Percentiles rank a stretch among this genome's conserved stretches.
Evolutionary conservation across 1,284 basidiomycete genomes (phyloP).

Genomic region (Sporisorium reilianum): DNA sequence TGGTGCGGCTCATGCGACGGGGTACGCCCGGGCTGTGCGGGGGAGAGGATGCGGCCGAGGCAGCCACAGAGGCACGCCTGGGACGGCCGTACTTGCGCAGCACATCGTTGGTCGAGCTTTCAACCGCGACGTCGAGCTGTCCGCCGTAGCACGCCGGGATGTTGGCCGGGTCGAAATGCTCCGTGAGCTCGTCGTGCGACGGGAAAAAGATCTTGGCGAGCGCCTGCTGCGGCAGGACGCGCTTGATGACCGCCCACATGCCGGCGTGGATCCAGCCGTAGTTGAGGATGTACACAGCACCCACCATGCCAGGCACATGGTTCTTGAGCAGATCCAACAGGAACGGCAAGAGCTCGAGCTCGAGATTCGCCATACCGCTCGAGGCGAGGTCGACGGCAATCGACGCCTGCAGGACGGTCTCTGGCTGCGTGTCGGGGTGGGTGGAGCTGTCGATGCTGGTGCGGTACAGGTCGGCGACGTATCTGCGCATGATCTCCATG

Average conservation of each 20-base stretch:
- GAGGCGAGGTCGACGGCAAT: slow-evolving; percentile 57
- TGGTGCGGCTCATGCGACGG: slow-evolving; percentile 37
- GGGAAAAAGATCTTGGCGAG: slow-evolving; percentile 81
- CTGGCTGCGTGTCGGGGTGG: slow-evolving; percentile 6
- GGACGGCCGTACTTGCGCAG: slow-evolving; percentile 55
- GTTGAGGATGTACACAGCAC: slow-evolving; percentile 80
- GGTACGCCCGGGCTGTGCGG: slow-evolving; percentile 15
- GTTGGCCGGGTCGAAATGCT: slow-evolving; percentile 74
- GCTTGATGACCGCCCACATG: slow-evolving; percentile 81
- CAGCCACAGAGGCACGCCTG: slow-evolving; percentile 16
- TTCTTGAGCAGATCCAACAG: slow-evolving; percentile 66
- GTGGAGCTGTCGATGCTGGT: background rate
- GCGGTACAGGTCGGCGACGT: slow-evolving; percentile 52
- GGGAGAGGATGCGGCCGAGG: slow-evolving; percentile 5
- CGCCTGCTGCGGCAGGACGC: slow-evolving; percentile 78
- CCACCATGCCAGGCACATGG: slow-evolving; percentile 65
- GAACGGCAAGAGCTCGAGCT: slow-evolving; percentile 67
- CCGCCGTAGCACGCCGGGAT: slow-evolving; percentile 71
- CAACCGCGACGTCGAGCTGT: slow-evolving; percentile 49
- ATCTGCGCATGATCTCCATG: slow-evolving; percentile 65
- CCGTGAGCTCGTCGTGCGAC: slow-evolving; percentile 74
- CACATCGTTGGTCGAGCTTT: slow-evolving; percentile 57
- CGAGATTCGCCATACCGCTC: slow-evolving; percentile 64
- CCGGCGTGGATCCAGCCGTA: slow-evolving; percentile 84
- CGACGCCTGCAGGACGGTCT: slow-evolving; percentile 57